Base-by-base conservation (phyloP, 179 eudicot genomes). In the Nepenthes alata region DNA sequence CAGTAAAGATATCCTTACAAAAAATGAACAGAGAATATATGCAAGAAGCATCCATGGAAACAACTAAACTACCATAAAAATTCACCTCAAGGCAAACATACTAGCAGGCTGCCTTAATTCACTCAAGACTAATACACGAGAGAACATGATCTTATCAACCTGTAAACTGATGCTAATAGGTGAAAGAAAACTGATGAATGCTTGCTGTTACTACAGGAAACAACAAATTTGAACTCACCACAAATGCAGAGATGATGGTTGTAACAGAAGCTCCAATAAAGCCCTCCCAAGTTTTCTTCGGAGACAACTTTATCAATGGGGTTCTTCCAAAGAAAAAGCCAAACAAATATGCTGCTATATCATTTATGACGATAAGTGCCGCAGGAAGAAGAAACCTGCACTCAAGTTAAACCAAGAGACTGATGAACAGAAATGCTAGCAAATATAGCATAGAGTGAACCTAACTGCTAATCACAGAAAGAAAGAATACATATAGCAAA, bases 281-380 rank as follows among this genome's bases (percentile, higher is more conserved):
- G 34, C 98, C 98, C 76, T 93, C 98, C 96, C 96, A 86, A 3
- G 98, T 93, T 76, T 93, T 93, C 81, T 87, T 89, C 4, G 98
- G 98, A 45, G 98, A 93, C 62, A 93, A 67, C 82, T 93, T 89
- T 69, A 93, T 93, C 61, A 93, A 74, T 66, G 98, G 98, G 10
- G 98, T 93, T 80, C 71, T 83, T 49, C 98, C 98, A 63, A 93
- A 87, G 87, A 89, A 93, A 70, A 93, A 93, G 4, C 98, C 98
- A 66, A 83, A 87, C 69, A 93, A 73, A 75, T 93, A 93, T 65
- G 98, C 98, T 45, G 90, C 94, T 67, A 85, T 78, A 66, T 93
- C 98, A 73, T 93, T 93, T 62, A 93, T 85, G 68, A 87, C 91
- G 16, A 93, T 89, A 74, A 93, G 97, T 64, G 95, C 83, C 59